Evolutionary conservation across 1,284 basidiomycete genomes (phyloP), one percentile per base, ranked within the genome.

Genomic region (Schizopora paradoxa): DNA sequence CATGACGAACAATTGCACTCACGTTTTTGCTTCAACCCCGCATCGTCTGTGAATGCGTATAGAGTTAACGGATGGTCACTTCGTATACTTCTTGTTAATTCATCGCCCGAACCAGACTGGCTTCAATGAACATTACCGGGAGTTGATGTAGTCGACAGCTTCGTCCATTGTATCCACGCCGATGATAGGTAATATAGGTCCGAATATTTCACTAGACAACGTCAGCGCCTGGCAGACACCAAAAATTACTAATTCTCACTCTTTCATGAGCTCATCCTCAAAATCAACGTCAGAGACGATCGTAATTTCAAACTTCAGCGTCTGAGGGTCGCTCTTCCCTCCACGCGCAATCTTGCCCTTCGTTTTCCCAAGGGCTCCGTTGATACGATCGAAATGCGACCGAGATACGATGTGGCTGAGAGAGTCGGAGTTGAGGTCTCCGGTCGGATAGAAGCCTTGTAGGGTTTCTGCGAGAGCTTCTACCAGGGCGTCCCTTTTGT

Each of bases 181-280:
- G 5, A 77, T 63, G 45, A 78, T 65, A 13, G 73, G 68, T 4
- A 77, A 55, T 18, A 77, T 58, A 1, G 74, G 73, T 7, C 74
- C 76, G 57, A 77, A 73, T 21, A 72, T 62, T 56, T 73, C 71
- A 23, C 60, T 61, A 43, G 6, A 32, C 8, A 13, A 22, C 13
- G 4, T n/a, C 34, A 48, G 8, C 46, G 36, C 23, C 38, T n/a
- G n/a, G 8, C 34, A 33, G 6, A 3, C 18, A 25, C 29, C 13
- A 51, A 16, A 43, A 32, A 31, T 8, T 4, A 26, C 4, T 10
- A 42, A 18, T 28, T 31, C 5, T 5, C 3, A 61, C 60, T 76
- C 68, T 58, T 70, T 59, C 61, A 74, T 58, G 45, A 76, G 31
- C 25, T 48, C 58, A 51, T 72, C 69, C 44, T 69, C 65, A 8